Conservation (phyloP, 2,329 filamentous ascomycete species). For the Nemania serpens region DNA sequence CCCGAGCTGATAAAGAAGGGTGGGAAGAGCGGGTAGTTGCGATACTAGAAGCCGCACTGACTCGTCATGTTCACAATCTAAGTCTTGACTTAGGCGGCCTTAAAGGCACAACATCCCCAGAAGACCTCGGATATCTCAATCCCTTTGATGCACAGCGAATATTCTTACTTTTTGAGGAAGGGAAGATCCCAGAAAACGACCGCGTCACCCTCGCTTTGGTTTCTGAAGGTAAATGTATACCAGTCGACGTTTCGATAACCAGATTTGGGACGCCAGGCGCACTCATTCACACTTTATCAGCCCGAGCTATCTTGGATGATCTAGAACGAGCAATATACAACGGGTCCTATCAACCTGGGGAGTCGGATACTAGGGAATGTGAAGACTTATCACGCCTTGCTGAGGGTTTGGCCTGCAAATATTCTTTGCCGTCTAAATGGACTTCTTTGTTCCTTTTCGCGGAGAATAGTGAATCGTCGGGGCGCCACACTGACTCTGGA, state of each 20-base stretch:
- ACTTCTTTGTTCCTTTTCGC: slow-evolving; percentile 23
- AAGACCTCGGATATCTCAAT: slow-evolving; percentile 12
- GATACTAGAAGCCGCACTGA: slow-evolving; percentile 27
- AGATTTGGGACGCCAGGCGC: background rate
- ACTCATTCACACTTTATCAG: slow-evolving; percentile 20
- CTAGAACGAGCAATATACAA: background rate
- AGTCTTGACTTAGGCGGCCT: slow-evolving; percentile 10
- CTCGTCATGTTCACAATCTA: slow-evolving; percentile 10
- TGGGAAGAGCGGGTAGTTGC: slow-evolving; percentile 26
- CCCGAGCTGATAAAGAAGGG: slow-evolving; percentile 8
- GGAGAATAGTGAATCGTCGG: background rate
- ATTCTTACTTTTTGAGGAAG: slow-evolving; percentile 20
- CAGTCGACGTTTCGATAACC: background rate
- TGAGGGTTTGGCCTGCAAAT: slow-evolving; percentile 22
- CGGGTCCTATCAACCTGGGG: no score
- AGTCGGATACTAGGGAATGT: background rate
- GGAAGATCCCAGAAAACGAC: background rate
- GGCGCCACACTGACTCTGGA: no score
- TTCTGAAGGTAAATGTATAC: background rate
- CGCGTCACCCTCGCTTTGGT: background rate
- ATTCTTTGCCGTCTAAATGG: slow-evolving; percentile 24
- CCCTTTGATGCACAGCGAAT: slow-evolving; percentile 20
- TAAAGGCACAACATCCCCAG: slow-evolving; percentile 17
- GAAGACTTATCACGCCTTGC: background rate
- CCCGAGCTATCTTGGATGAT: slow-evolving; percentile 20